Evolutionary conservation across 192 early-diverging fungal species (phyloP).

Genomic region (Coemansia furcata): DNA sequence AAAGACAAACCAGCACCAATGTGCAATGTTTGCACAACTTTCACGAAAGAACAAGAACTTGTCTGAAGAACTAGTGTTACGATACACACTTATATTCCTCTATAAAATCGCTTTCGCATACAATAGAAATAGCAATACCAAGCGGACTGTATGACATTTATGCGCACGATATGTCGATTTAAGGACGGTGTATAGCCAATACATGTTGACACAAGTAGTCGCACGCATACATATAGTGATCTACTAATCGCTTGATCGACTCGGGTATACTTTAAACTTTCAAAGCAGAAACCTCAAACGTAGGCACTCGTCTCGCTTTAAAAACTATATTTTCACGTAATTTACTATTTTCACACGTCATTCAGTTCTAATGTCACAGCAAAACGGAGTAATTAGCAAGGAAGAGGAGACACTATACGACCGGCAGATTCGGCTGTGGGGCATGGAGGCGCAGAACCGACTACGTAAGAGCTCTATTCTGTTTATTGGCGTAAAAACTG

Average conservation of each 20-base stretch:
- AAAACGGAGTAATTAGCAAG: conserved; percentile 34
- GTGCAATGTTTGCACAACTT: not conserved
- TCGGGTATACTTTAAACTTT: not conserved
- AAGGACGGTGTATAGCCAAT: not conserved
- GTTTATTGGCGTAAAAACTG: conserved; percentile 66
- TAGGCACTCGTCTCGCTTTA: not conserved
- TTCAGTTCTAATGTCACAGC: not conserved
- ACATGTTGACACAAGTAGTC: not conserved
- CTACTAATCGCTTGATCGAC: not conserved
- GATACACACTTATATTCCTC: not conserved
- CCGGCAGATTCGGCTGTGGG: conserved; percentile 97
- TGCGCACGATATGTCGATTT: not conserved
- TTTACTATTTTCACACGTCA: not conserved
- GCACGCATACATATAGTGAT: not conserved
- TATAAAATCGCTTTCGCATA: not conserved
- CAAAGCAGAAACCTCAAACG: not conserved
- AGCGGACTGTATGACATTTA: not conserved
- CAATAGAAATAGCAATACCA: not conserved
- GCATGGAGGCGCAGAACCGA: conserved; percentile 85
- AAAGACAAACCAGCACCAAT: not conserved
- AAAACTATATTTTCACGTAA: not conserved
- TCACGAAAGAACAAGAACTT: not conserved
- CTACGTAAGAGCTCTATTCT: conserved; percentile 79
- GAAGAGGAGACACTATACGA: conserved; percentile 95
- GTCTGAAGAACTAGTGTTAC: not conserved